Percentiles rank a stretch among this genome's conserved stretches.
These are phyloP conservation scores for Petasospora fabianii DNA, from an alignment of 1,139 yeast species.

Conservation along the genomic window DNA sequence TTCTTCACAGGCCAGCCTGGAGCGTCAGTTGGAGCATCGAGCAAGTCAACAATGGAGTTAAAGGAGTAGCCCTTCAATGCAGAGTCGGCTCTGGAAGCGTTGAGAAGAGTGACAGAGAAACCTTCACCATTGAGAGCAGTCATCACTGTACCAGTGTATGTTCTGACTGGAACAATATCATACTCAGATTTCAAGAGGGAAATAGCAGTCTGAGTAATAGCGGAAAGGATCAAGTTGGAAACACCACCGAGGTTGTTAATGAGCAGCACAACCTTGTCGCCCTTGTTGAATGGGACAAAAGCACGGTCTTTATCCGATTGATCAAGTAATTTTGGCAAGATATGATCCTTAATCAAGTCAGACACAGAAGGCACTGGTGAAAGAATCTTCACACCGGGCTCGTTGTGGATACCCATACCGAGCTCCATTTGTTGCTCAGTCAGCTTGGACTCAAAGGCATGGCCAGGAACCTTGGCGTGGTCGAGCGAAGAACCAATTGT, in stretches of 20 bases:
- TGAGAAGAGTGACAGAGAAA: slow-evolving; percentile 73
- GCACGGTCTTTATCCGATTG: slow-evolving; percentile 64
- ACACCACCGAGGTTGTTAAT: slow-evolving; percentile 86
- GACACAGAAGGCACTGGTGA: slow-evolving; percentile 70
- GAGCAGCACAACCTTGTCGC: slow-evolving; percentile 65
- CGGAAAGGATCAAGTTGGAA: slow-evolving; percentile 68
- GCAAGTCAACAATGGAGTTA: slow-evolving; percentile 41
- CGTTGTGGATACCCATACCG: slow-evolving; percentile 96
- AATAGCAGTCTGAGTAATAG: slow-evolving; percentile 50
- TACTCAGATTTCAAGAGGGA: slow-evolving; percentile 44
- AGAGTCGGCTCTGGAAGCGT: slow-evolving; percentile 49
- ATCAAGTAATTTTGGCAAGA: slow-evolving; percentile 52
- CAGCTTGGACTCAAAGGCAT: slow-evolving; percentile 52
- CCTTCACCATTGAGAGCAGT: slow-evolving; percentile 93
- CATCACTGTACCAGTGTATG: slow-evolving; percentile 70
- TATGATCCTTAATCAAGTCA: slow-evolving; percentile 45
- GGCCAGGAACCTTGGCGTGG: slow-evolving; percentile 87
- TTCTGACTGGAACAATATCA: slow-evolving; percentile 60
- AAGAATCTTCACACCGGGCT: slow-evolving; percentile 74
- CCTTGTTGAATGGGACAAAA: slow-evolving; percentile 56
- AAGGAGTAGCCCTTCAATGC: slow-evolving; percentile 34
- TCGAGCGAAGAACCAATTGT: slow-evolving; percentile 90
- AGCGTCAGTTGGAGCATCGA: slow-evolving; percentile 72
- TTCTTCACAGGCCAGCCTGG: slow-evolving; percentile 66
- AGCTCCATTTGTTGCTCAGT: slow-evolving; percentile 68